phyloP scores from a whole-genome alignment of 805 yeast genomes.

The Komagataella kurtzmanii region DNA sequence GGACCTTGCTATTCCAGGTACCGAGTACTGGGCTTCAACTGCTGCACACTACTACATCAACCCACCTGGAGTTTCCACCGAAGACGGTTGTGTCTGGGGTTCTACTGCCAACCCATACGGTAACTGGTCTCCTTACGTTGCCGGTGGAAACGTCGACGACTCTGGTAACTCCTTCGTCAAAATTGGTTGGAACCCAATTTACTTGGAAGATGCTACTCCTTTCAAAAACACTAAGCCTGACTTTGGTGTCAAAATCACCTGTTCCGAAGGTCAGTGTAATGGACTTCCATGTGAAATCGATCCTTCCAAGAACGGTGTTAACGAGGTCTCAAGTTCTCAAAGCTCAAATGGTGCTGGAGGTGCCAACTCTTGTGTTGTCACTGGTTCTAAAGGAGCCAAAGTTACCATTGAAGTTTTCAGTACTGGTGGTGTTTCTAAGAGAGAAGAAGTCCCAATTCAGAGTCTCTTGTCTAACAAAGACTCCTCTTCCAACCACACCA shows the following conservation, averaged over 20 bases:
- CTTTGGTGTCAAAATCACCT: conserved; percentile 62
- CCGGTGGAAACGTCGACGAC: conserved; percentile 75
- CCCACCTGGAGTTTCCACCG: conserved; percentile 66
- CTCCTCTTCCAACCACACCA: background rate
- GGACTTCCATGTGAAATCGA: conserved; percentile 80
- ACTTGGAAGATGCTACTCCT: conserved; percentile 43
- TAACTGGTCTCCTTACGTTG: conserved; percentile 91
- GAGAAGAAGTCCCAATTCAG: background rate
- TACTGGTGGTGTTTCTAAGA: background rate
- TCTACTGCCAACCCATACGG: conserved; percentile 54
- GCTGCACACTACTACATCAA: conserved; percentile 82
- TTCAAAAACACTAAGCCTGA: conserved; percentile 42
- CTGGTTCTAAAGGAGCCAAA: conserved; percentile 47
- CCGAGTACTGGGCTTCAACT: conserved; percentile 74
- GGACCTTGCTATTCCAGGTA: conserved; percentile 71
- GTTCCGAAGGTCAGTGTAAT: conserved; percentile 54
- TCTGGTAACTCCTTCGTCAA: conserved; percentile 64
- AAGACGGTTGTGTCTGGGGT: conserved; percentile 83
- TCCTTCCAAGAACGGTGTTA: conserved; percentile 49
- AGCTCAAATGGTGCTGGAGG: conserved; percentile 23
- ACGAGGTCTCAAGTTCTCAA: conserved; percentile 41
- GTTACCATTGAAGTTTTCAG: conserved; percentile 68
- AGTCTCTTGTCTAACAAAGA: background rate
- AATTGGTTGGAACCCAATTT: conserved; percentile 86
- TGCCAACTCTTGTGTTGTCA: conserved; percentile 75